These are phyloP conservation scores for Scortechinia acanthostroma DNA, from an alignment of 2,329 filamentous ascomycete species.

Conservation along the genomic window DNA sequence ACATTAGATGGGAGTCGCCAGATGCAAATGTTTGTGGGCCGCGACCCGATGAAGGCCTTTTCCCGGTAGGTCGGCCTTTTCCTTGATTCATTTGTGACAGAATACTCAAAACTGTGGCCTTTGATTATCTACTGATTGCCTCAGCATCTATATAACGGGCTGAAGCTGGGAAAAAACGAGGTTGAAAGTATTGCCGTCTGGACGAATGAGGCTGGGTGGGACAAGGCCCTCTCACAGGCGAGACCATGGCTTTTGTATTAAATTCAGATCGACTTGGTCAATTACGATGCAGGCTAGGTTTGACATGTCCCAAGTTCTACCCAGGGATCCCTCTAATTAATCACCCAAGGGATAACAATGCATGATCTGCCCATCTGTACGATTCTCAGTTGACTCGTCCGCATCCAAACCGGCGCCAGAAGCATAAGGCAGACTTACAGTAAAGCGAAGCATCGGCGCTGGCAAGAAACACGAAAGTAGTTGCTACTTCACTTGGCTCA, in stretches of 20 bases:
- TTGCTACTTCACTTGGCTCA: conserved; percentile 25
- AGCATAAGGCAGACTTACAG: conserved; percentile 13
- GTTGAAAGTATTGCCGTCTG: conserved; percentile 24
- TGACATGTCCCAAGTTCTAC: too few relatives aligned
- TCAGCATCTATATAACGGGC: conserved; percentile 25
- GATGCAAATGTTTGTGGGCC: conserved; percentile 23
- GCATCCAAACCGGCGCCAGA: not conserved
- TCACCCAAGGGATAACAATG: conserved; percentile 23
- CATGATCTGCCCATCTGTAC: conserved; percentile 20
- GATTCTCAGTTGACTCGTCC: not conserved
- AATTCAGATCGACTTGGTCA: conserved; percentile 4
- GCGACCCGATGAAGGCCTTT: conserved; percentile 23
- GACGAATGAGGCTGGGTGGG: conserved; percentile 24
- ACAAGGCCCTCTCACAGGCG: conserved; percentile 18
- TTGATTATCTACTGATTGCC: too few relatives aligned
- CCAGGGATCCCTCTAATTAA: too few relatives aligned
- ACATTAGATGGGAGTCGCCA: conserved; percentile 25
- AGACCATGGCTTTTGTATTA: conserved; percentile 24
- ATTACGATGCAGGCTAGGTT: not conserved
- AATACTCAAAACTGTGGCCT: conserved; percentile 6
- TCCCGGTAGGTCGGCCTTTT: conserved; percentile 11
- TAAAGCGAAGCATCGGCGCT: conserved; percentile 21
- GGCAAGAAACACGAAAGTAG: conserved; percentile 27
- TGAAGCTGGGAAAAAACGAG: conserved; percentile 22
- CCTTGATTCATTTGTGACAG: not conserved